These are phyloP conservation scores for Cryptococcus sp. DNA, from an alignment of 1,284 basidiomycete species.

Conservation along the genomic window DNA sequence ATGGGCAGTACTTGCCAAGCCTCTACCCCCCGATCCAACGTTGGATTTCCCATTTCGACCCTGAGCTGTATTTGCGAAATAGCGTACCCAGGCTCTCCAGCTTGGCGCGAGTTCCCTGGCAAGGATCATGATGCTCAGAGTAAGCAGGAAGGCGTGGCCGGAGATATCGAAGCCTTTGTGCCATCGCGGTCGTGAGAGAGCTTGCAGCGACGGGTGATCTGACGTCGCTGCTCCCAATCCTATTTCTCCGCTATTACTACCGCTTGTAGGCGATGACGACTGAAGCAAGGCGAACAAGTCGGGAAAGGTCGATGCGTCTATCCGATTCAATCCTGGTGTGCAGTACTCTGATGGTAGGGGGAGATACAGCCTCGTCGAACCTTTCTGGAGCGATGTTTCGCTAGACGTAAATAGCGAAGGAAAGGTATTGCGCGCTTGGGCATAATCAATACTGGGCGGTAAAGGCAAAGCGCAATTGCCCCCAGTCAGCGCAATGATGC, in stretches of 20 bases:
- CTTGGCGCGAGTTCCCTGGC: slow-evolving; percentile 67
- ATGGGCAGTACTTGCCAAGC: slow-evolving; percentile 11
- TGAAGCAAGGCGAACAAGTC: slow-evolving; percentile 60
- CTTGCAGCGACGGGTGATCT: slow-evolving; percentile 16
- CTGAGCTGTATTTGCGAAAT: background rate
- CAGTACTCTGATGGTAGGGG: slow-evolving; percentile 58
- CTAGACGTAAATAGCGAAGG: slow-evolving; percentile 16
- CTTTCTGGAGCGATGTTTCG: background rate
- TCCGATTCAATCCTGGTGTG: slow-evolving; percentile 51
- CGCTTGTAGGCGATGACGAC: background rate
- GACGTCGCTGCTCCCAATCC: slow-evolving; percentile 6
- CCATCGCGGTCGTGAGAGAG: slow-evolving; percentile 54
- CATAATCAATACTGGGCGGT: slow-evolving; percentile 49
- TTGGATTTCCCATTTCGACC: background rate
- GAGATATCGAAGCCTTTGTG: slow-evolving; percentile 82
- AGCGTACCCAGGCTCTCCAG: slow-evolving; percentile 24
- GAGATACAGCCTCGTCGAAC: slow-evolving; percentile 21
- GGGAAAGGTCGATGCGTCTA: slow-evolving; percentile 67
- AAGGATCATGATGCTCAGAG: slow-evolving; percentile 77
- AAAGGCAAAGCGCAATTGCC: slow-evolving; percentile 74
- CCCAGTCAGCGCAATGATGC: slow-evolving; percentile 72
- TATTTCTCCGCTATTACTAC: background rate
- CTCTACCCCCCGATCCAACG: background rate
- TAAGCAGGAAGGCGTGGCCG: slow-evolving; percentile 90
- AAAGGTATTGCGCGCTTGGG: slow-evolving; percentile 8